Conservation (phyloP, 495 filamentous ascomycete species). For the Penicillium malachiteum region DNA sequence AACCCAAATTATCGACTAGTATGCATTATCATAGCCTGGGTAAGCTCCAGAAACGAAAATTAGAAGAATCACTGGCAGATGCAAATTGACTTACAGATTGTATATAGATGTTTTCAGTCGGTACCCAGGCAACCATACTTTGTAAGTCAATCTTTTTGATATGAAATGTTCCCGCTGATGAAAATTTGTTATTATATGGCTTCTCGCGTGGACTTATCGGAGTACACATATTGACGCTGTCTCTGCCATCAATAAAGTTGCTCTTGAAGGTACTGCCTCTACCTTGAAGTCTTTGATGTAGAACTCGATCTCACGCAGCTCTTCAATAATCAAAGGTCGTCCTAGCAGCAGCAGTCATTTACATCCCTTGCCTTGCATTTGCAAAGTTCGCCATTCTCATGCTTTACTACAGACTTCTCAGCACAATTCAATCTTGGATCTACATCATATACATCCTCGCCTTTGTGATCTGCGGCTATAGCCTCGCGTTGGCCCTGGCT, state of each 20-base stretch:
- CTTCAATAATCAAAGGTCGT: background rate
- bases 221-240: background rate
- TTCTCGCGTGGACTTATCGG: background rate
- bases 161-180: background rate
- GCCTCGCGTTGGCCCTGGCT: conserved; percentile 19
- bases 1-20: background rate
- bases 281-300: background rate
- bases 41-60: no score
- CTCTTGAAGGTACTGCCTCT: background rate
- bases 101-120: background rate
- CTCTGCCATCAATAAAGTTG: background rate
- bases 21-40: background rate
- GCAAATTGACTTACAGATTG: background rate
- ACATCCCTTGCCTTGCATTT: conserved; percentile 30
- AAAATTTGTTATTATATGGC: background rate
- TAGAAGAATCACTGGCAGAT: no score
- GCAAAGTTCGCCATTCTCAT: background rate
- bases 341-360: conserved; percentile 11
- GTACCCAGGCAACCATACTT: background rate
- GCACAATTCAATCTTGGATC: background rate
- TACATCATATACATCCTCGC: background rate
- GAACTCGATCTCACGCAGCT: background rate
- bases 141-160: background rate
- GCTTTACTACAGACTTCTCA: background rate
- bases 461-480: background rate